Percentiles rank a stretch among this genome's conserved stretches.
These are phyloP conservation scores for Nakazawaea peltata DNA, from an alignment of 805 yeast species.

Conservation along the genomic window DNA sequence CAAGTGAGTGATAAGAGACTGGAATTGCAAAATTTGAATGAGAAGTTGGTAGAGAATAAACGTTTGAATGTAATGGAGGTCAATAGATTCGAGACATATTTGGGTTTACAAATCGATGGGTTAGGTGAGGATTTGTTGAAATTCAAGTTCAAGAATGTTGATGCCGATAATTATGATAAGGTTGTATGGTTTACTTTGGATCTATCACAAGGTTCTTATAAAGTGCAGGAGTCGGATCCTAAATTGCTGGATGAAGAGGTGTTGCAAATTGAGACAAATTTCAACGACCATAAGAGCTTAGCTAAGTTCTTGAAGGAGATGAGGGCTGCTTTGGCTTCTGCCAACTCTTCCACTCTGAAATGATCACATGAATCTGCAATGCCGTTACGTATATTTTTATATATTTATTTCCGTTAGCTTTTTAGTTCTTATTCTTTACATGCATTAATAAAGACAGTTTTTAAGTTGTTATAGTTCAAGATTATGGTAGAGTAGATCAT, in stretches of 20 bases:
- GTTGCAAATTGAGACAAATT: slow-evolving; percentile 14
- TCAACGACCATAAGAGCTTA: slow-evolving; percentile 19
- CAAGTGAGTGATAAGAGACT: background rate
- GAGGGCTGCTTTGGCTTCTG: slow-evolving; percentile 15
- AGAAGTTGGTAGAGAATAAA: slow-evolving; percentile 1
- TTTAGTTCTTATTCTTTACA: too few species aligned
- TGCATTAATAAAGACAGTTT: too few species aligned
- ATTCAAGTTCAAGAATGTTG: slow-evolving; percentile 39
- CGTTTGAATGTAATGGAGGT: slow-evolving; percentile 31
- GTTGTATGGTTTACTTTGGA: slow-evolving; percentile 36
- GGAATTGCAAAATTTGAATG: background rate
- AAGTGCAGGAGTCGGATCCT: slow-evolving; percentile 28
- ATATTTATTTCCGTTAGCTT: too few species aligned
- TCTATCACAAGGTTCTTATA: slow-evolving; percentile 25
- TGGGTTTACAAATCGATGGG: slow-evolving; percentile 40
- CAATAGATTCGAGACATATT: slow-evolving; percentile 33
- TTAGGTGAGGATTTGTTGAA: slow-evolving; percentile 24
- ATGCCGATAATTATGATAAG: slow-evolving; percentile 32
- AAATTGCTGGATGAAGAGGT: slow-evolving; percentile 16
- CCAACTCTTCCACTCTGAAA: too few species aligned
- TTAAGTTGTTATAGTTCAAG: too few species aligned
- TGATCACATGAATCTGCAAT: too few species aligned
- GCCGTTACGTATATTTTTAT: too few species aligned
- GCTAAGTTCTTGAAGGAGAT: slow-evolving; percentile 26
- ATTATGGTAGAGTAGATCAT: too few species aligned